Evolutionary conservation across 495 filamentous ascomycete genomes (phyloP).

Genomic region (Penicillium crystallinum): DNA sequence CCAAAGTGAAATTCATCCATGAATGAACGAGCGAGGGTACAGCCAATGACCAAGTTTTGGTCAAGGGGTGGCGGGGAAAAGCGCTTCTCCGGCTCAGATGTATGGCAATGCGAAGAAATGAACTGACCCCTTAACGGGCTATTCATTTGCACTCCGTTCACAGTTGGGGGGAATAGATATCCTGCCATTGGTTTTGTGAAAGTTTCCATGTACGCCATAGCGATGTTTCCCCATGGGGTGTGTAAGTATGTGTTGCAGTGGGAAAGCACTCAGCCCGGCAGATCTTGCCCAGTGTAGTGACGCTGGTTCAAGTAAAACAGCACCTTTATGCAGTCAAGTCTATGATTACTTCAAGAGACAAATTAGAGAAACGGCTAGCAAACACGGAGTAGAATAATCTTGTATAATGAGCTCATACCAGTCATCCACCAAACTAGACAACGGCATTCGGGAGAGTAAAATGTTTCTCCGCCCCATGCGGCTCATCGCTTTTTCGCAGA

Average conservation of each 20-base stretch:
- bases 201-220: not conserved
- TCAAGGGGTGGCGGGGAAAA: slow-evolving; percentile 23
- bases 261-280: slow-evolving; percentile 30
- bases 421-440: too few relatives aligned
- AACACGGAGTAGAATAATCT: not conserved
- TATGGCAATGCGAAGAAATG: too few relatives aligned
- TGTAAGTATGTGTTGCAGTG: slow-evolving; percentile 1
- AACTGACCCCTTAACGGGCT: too few relatives aligned
- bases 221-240: slow-evolving; percentile 19
- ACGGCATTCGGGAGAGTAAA: slow-evolving; percentile 9
- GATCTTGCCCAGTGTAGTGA: not conserved
- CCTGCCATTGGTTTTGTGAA: not conserved
- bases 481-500: slow-evolving; percentile 9
- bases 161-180: too few relatives aligned
- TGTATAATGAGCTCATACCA: not conserved
- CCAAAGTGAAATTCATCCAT: slow-evolving; percentile 5
- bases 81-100: slow-evolving; percentile 17
- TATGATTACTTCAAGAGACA: not conserved
- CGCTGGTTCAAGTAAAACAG: too few relatives aligned
- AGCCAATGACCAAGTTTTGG: slow-evolving; percentile 6
- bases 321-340: not conserved
- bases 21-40: not conserved
- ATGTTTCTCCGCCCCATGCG: slow-evolving; percentile 27
- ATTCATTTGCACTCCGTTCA: too few relatives aligned
- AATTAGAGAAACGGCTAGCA: not conserved